Base-by-base conservation (phyloP, 179 eudicot species). In the Spergularia azorica region DNA sequence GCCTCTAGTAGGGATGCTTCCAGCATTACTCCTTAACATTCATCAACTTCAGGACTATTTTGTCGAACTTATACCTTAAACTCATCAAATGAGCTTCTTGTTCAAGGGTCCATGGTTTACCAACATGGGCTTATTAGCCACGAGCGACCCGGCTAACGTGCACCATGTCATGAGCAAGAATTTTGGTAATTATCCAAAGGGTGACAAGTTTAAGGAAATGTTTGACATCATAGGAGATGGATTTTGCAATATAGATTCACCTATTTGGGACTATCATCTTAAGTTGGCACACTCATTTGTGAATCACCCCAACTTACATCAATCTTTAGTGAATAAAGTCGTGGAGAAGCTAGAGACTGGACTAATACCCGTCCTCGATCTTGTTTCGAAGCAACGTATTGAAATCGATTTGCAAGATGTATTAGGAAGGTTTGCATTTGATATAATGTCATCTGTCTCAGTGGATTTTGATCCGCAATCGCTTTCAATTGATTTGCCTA, bases 181-280 rank as follows among this genome's bases (percentile, higher is more conserved):
- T 54, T 75, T 75, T 6, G 43, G 20, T 16, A 80, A 80, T 63
- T 80, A 76, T 63, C 73, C 76, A 12, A 76, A 76, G 36, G 83
- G 83, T 5, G 15, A 64, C 8, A 77, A 80, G 60, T 83, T 81
- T 71, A 65, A 50, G 41, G 72, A 84, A 20, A 80, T 84, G 4
- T 84, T 85, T 14, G 88, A 88, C 55, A 69, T 88, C 4, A 62
- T 86, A 2, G 87, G 90, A 3, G 86, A 86, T n/a, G 86, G 86
- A 36, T 80, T 85, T 4, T 85, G 79, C 72, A 88, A 82, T 55
- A n/a, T 81, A 3, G 88, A 85, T 69, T 61, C 46, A 2, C 76
- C 80, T 4, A 0, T 71, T 38, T 87, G 90, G 90, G 69, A 52
- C 50, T 43, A 11, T 9, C 90, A 88, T 52, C 76, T 85, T 59